Evolutionary conservation across 2,329 filamentous ascomycete genomes (phyloP), one percentile per base, ranked within the genome.

Genomic region (Fusarium sp.): DNA sequence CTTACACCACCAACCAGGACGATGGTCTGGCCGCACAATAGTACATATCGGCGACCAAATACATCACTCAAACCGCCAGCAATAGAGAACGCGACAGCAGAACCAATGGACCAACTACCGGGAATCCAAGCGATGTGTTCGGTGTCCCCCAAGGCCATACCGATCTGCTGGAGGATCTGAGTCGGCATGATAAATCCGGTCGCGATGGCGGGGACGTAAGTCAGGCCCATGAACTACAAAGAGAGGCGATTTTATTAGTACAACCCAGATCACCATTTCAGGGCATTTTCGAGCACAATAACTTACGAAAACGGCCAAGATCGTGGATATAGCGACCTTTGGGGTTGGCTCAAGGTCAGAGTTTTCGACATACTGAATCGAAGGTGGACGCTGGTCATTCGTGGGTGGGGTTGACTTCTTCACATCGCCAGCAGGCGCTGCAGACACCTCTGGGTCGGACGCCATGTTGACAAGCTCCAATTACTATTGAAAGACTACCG

Each of bases 81-180:
- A 2, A 65, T 39, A 3, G 62, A 49, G 44, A 65, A 65, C 1
- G 62, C 63, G 3, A 65, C 62, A 20, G 62, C 62, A 22, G 62
- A 36, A 12, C 61, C 62, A 0, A 65, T 65, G 0, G 62, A 65
- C 62, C 62, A 65, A 35, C 62, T 45, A 9, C 62, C 62, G 15
- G 61, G 61, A 2, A 65, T 65, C 62, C 62, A 65, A 49, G 62
- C 50, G 3, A 65, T 65, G 1, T 65, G 31, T 1, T 46, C 62
- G 0, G 62, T 65, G 13, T 65, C 62, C 29, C 62, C 62, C 4
- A 65, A 22, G 1, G 60, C 22, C 62, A 47, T 65, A 1, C 60
- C 62, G 2, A 65, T 65, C n/a, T 65, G 62, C 29, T 65, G 62
- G 7, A 65, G 20, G 14, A 65, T 65, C 25, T 65, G 59, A 10